A percentile compares a stretch with the other conserved stretches of the same genome.
These are phyloP conservation scores for Otatea glauca DNA, from an alignment of 176 grass and related monocot genomes.

Conservation along the genomic window DNA sequence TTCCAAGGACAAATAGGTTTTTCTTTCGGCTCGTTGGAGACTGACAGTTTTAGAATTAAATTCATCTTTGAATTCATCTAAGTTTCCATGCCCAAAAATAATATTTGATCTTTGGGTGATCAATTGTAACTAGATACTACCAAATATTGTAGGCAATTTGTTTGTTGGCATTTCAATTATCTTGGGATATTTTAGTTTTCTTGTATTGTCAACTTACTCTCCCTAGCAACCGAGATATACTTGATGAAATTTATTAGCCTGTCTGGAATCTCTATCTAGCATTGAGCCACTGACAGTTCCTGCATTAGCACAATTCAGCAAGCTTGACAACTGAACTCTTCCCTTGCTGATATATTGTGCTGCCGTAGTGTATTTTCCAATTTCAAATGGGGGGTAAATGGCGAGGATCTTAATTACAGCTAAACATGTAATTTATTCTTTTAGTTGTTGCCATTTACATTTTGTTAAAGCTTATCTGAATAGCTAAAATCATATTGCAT, in stretches of 20 bases:
- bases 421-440: background rate
- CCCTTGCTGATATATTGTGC: background rate
- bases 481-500: background rate
- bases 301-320: background rate
- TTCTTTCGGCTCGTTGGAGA: background rate
- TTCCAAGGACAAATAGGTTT: background rate
- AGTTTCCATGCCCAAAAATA: background rate
- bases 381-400: background rate
- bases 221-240: background rate
- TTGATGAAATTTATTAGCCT: background rate
- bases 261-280: background rate
- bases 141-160: background rate
- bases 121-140: background rate
- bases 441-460: background rate
- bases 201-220: background rate
- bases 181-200: background rate
- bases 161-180: conserved; percentile 2
- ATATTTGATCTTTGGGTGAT: conserved; percentile 2
- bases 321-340: background rate
- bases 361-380: background rate
- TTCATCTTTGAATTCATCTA: background rate
- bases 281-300: background rate
- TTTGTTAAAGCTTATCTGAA: background rate
- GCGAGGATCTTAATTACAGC: background rate
- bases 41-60: background rate